Percentiles rank a stretch among this genome's conserved stretches.
phyloP scores from a whole-genome alignment of 1,284 basidiomycete species.

The Microbotryum scabiosae region DNA sequence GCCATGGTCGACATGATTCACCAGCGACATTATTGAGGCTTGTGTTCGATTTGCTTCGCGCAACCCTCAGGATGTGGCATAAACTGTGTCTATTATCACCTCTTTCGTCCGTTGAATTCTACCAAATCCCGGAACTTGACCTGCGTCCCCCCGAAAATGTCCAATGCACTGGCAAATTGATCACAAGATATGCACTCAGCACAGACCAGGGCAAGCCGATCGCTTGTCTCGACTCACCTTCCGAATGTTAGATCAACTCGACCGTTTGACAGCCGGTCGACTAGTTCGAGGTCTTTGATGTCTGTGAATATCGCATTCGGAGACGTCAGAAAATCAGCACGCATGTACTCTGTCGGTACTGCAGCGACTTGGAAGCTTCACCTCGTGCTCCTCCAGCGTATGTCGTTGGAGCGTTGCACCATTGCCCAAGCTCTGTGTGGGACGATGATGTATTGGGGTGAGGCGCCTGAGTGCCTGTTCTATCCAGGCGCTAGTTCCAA shows the following conservation, averaged over 20 bases:
- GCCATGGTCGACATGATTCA: too few relatives aligned
- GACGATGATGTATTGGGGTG: neutral
- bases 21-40: too few relatives aligned
- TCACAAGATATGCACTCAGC: neutral
- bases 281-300: slow-evolving; percentile 72
- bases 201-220: neutral
- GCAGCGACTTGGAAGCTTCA: slow-evolving; percentile 38
- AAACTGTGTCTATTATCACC: too few relatives aligned
- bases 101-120: slow-evolving; percentile 36
- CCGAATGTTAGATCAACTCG: slow-evolving; percentile 93
- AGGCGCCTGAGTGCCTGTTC: too few relatives aligned
- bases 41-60: too few relatives aligned
- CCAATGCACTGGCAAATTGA: slow-evolving; percentile 52
- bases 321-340: slow-evolving; percentile 8
- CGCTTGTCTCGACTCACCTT: slow-evolving; percentile 50
- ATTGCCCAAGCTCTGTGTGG: slow-evolving; percentile 70
- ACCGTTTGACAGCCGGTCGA: slow-evolving; percentile 70
- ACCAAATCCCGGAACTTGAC: slow-evolving; percentile 67
- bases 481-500: too few relatives aligned
- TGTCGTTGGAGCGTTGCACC: slow-evolving; percentile 84
- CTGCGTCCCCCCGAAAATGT: slow-evolving; percentile 70
- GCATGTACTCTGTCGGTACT: neutral
- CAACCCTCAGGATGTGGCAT: too few relatives aligned
- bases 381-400: slow-evolving; percentile 95
- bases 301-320: slow-evolving; percentile 46